A percentile compares a stretch with the other conserved stretches of the same genome.
Conservation (phyloP, 208 protist genomes). For the Acanthamoeba lenticulata region DNA sequence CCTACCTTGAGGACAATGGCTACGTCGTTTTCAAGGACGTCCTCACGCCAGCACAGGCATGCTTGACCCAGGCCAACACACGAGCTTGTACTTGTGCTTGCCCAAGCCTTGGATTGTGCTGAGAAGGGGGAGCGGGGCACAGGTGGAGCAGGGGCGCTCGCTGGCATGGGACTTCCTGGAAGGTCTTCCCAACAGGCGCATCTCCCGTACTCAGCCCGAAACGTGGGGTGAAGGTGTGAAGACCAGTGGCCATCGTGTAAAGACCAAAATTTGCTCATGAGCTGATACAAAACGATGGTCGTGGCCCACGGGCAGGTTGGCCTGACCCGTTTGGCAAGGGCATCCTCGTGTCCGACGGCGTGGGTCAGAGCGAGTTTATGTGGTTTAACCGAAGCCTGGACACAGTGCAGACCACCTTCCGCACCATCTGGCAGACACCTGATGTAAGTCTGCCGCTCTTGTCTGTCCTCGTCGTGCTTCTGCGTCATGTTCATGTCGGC, state of each 20-base stretch:
- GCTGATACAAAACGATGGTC: background rate
- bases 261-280: background rate
- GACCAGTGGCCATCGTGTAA: background rate
- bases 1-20: background rate
- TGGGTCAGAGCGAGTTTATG: background rate
- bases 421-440: background rate
- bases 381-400: background rate
- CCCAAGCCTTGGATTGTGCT: background rate
- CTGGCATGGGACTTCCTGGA: background rate
- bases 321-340: background rate
- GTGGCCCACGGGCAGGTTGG: background rate
- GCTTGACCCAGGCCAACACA: too few relatives aligned
- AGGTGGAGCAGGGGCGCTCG: background rate
- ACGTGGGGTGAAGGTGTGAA: background rate
- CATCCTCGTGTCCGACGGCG: background rate
- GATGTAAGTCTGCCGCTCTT: too few relatives aligned
- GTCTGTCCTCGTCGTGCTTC: too few relatives aligned
- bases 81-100: background rate
- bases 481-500: background rate
- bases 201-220: background rate
- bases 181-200: background rate
- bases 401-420: background rate
- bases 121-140: background rate
- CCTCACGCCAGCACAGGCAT: background rate
- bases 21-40: background rate